Base-by-base conservation (phyloP, 352 stramenopile genomes). In the Phytophthora pistaciae region DNA sequence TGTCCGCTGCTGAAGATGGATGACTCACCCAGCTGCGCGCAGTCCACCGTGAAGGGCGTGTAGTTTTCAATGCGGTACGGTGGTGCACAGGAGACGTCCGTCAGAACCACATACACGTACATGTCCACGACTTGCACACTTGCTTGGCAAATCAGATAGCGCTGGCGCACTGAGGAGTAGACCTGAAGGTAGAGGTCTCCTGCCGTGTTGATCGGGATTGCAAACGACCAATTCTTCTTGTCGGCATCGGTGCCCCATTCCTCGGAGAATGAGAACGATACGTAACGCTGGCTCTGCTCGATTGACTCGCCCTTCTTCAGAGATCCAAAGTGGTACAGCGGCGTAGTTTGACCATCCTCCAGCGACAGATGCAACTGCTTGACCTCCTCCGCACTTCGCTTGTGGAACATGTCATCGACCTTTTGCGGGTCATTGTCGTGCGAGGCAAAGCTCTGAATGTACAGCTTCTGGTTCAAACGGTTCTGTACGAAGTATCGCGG, bases 61-160 rank as follows among this genome's bases (percentile, higher is more conserved):
- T 88, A 96, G 70, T 96, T 96, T 74, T 96, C 90, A 52, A 96
- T 91, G 8, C 90, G 87, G 70, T 95, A 96, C 18, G 90, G 90
- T 8, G 90, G 90, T 18, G 86, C 81, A 23, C 82, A 88, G 0
- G 88, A 96, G 11, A 92, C 85, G 66, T 96, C 90, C 23, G 78
- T 95, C 54, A 96, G 66, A 56, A 95, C 89, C 13, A 96, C 88
- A 66, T 95, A 96, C 18, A 96, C 82, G 60, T 96, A 94, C 84
- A 93, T 93, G 40, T 94, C 90, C n/a, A 96, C 84, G 25, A 96
- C 84, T 60, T 96, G 90, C 20, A 96, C 86, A 56, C 88, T 95
- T 40, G 85, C 90, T 58, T 95, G 79, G 52, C 89, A 95, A 55
- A 96, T 95, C 44, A 95, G 79, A 48, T 85, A 78, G 36, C 87